These are phyloP conservation scores for Trichoderma orchidacearum DNA, from an alignment of 495 filamentous ascomycete genomes.

Conservation along the genomic window DNA sequence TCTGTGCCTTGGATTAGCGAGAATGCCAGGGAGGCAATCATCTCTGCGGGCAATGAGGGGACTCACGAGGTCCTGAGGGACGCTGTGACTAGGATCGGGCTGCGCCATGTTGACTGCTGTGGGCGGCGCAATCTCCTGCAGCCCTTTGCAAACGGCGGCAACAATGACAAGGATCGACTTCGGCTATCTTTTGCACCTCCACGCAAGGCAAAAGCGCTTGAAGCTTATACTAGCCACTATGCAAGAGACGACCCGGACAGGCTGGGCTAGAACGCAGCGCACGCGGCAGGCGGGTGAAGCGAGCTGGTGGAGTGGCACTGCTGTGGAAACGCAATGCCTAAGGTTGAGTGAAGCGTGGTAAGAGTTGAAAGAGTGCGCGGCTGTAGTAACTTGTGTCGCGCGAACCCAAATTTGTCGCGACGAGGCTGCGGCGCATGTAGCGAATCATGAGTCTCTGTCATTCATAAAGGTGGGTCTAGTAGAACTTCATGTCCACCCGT, in stretches of 20 bases:
- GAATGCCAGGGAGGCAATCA: neutral
- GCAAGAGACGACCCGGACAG: too few relatives aligned
- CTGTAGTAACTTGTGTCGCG: neutral
- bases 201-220: neutral
- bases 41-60: neutral
- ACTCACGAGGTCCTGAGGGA: conserved; percentile 48
- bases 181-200: neutral
- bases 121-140: neutral
- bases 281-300: neutral
- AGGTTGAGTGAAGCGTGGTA: neutral
- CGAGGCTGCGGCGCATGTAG: neutral
- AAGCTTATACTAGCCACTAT: too few relatives aligned
- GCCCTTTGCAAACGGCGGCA: neutral
- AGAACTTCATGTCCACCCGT: too few relatives aligned
- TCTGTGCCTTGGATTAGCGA: conserved; percentile 26
- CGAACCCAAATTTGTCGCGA: conserved; percentile 4
- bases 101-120: conserved; percentile 2
- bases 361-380: neutral
- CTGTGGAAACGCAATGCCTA: neutral
- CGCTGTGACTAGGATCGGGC: conserved; percentile 45
- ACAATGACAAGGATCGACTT: neutral
- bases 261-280: too few relatives aligned
- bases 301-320: neutral
- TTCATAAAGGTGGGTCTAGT: neutral
- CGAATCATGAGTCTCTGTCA: neutral